Evolutionary conservation across 768 basidiomycete species (phyloP), one percentile per base, ranked within the genome.

Genomic region (Roridomyces roridus): DNA sequence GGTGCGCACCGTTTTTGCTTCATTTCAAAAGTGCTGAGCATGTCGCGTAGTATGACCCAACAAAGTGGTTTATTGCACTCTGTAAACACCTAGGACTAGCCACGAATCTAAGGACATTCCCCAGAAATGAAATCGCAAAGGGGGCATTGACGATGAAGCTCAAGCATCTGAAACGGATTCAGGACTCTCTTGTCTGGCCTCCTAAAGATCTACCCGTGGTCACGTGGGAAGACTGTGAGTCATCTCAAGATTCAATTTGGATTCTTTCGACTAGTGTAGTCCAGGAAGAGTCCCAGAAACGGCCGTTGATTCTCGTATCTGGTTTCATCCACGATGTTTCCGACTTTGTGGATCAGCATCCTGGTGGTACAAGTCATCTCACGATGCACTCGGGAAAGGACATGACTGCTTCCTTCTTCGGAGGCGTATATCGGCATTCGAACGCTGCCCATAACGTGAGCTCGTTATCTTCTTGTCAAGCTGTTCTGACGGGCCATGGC

Each of bases 21-120:
- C 4, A 8, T 25, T 36, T 8, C 12, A 36, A 39, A 39, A 14
- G 18, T 48, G 9, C 29, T 28, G 34, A 40, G 10, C n/a, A 5
- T 40, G 15, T 18, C 39, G 12, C 39, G 2, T 93, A 95, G 70
- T 94, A 94, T 67, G 92, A 95, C 68, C 93, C 93, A 4, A 95
- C 94, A 4, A 95, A 96, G 75, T 96, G 94, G 95, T 95, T 97
- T 77, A 97, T 97, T 67, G 85, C 80, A 18, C 60, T 77, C 36
- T 88, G 86, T 64, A 80, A 78, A 20, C 57, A 68, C 44, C 45
- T 92, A 25, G 88, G 92, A 4, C 73, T 94, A 26, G 94, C 94
- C n/a, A 85, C 77, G 40, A 84, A 94, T 68, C 81, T 97, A 55
- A 87, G 89, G 64, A 80, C 84, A 34, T 97, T 97, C 75, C 92